Evolutionary conservation across 1,139 yeast genomes (phyloP).

Genomic region (Hansenula anomala): DNA sequence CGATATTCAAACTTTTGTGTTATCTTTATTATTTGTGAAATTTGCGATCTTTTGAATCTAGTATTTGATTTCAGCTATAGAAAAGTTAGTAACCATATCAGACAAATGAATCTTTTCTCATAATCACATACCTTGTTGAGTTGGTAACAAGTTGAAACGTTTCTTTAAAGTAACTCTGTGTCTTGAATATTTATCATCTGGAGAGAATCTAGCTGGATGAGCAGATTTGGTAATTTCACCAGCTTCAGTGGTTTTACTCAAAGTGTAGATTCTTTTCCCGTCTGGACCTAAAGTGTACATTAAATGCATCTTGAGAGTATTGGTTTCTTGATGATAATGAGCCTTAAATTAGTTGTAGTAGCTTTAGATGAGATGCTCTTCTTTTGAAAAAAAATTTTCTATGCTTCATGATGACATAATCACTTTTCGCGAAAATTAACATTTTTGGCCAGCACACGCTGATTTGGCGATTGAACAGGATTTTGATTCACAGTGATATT

Average conservation of each 20-base stretch:
- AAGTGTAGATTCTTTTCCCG: conserved; percentile 94
- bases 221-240: conserved; percentile 98
- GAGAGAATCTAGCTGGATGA: conserved; percentile 99
- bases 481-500: too few relatives aligned
- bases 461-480: too few relatives aligned
- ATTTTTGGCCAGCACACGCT: too few relatives aligned
- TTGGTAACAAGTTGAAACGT: conserved; percentile 86
- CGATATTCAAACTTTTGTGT: too few relatives aligned
- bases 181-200: conserved; percentile 98
- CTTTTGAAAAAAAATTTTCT: background rate
- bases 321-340: background rate
- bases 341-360: too few relatives aligned
- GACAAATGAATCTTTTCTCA: too few relatives aligned
- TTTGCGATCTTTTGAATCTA: background rate
- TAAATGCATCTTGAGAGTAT: conserved; percentile 84
- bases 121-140: conserved; percentile 52
- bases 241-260: conserved; percentile 69
- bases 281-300: conserved; percentile 95
- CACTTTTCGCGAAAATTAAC: too few relatives aligned
- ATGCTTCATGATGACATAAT: background rate
- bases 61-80: background rate
- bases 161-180: conserved; percentile 98
- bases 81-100: conserved; percentile 1
- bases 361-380: background rate
- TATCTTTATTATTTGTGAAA: background rate